phyloP scores from a whole-genome alignment of 2,329 filamentous ascomycete genomes.

The Ceratocystis ficicola region DNA sequence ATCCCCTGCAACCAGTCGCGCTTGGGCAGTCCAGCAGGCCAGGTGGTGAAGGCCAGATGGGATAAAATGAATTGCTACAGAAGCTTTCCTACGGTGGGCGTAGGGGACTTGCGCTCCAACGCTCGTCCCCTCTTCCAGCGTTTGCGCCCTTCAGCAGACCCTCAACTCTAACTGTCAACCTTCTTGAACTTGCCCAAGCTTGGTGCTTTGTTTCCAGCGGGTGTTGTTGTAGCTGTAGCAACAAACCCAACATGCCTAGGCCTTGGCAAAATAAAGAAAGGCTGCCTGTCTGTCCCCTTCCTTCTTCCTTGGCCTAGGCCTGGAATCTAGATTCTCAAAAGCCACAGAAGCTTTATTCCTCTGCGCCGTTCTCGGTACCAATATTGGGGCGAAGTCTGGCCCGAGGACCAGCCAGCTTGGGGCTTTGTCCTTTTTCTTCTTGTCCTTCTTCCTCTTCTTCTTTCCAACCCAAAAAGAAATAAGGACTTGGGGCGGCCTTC shows the following conservation, averaged over 20 bases:
- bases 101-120: background rate
- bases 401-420: background rate
- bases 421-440: background rate
- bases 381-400: background rate
- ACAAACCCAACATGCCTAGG: background rate
- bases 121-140: background rate
- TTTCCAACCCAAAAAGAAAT: background rate
- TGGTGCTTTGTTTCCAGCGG: background rate
- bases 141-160: background rate
- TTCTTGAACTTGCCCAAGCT: background rate
- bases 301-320: background rate
- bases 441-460: background rate
- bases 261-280: background rate
- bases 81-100: conserved; percentile 6
- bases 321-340: background rate
- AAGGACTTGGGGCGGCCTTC: background rate
- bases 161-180: background rate
- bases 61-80: background rate
- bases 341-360: background rate
- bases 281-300: background rate
- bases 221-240: conserved; percentile 1
- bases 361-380: background rate
- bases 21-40: too few species aligned
- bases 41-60: background rate
- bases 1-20: background rate